Evolutionary conservation across 2,329 filamentous ascomycete species (phyloP), one percentile per base, ranked within the genome.

Genomic region (Cryphonectria naterciae): DNA sequence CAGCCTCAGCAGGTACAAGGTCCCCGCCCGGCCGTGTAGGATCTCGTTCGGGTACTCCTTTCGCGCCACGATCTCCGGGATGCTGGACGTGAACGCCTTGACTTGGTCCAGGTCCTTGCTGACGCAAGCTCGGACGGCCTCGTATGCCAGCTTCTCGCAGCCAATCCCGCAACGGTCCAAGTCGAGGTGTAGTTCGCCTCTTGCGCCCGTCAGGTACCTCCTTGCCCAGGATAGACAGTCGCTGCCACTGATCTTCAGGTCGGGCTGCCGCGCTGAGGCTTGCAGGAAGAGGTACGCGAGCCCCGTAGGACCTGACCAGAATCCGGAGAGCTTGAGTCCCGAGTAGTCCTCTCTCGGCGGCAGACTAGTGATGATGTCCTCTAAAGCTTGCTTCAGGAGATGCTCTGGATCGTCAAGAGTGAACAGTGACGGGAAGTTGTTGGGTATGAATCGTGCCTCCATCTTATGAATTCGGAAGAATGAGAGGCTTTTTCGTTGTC

Each of bases 1-100:
- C 70, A 92, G 80, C 0, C 92, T 85, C 56, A 93, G 83, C 60
- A 92, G 81, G 77, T 93, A 93, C 35, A 93, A 82, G 68, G 89
- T 87, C 0, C 91, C 91, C 1, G 91, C 89, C 15, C 90, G 85
- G 7, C 92, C 92, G 77, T 91, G 89, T 7, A 92, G 80, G 78
- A 90, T 86, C 76, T 93, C 91, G 68, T 91, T 88, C 1, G 80
- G 77, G 49, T 81, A 83, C 1, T 79, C 83, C 37, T 85, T 85
- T 4, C 60, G 46, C 1, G 74, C 75, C 19, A 83, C 73, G 4
- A 83, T 70, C n/a, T 75, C 70, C 3, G 79, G 73, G 0, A 84
- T 80, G 68, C 80, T 81, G 11, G 80, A 74, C n/a, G 85, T 80
- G 54, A 87, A 81, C 7, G 77, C 73, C 10, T 77, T 76, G 7